Evolutionary conservation across 2,329 filamentous ascomycete species (phyloP).

Genomic region (Stachybotrys echinatus): DNA sequence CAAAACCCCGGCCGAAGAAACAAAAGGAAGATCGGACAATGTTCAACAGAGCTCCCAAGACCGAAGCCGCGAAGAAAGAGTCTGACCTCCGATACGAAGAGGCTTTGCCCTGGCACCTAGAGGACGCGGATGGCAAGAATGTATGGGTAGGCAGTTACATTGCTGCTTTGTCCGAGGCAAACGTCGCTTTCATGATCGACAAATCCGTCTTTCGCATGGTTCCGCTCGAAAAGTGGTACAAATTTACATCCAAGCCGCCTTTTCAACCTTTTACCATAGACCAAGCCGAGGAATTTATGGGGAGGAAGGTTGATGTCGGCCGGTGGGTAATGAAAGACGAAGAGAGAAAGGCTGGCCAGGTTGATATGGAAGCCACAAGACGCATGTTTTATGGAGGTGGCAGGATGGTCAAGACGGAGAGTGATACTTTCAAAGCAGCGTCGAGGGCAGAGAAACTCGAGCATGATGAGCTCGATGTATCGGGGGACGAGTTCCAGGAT

Average conservation of each 20-base stretch:
- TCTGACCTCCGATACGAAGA: constrained; percentile 82
- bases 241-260: constrained; percentile 72
- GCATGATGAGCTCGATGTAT: constrained; percentile 64
- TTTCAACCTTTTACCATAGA: constrained; percentile 77
- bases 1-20: constrained; percentile 47
- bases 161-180: constrained; percentile 78
- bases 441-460: constrained; percentile 62
- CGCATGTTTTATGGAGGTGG: constrained; percentile 45
- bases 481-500: constrained; percentile 75
- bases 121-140: constrained; percentile 94
- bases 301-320: constrained; percentile 68
- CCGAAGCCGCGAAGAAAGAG: constrained; percentile 74
- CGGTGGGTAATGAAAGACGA: constrained; percentile 74
- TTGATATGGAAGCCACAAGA: constrained; percentile 57
- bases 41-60: constrained; percentile 73
- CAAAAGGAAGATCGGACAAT: constrained; percentile 82
- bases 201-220: constrained; percentile 73
- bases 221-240: constrained; percentile 94
- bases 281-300: constrained; percentile 79
- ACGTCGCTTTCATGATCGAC: constrained; percentile 72
- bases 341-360: constrained; percentile 49
- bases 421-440: constrained; percentile 55
- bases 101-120: constrained; percentile 90
- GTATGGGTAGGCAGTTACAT: constrained; percentile 92
- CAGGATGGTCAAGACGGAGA: constrained; percentile 63